Evolutionary conservation across 257 asterid species (phyloP).

Genomic region (Linaria vulgaris): DNA sequence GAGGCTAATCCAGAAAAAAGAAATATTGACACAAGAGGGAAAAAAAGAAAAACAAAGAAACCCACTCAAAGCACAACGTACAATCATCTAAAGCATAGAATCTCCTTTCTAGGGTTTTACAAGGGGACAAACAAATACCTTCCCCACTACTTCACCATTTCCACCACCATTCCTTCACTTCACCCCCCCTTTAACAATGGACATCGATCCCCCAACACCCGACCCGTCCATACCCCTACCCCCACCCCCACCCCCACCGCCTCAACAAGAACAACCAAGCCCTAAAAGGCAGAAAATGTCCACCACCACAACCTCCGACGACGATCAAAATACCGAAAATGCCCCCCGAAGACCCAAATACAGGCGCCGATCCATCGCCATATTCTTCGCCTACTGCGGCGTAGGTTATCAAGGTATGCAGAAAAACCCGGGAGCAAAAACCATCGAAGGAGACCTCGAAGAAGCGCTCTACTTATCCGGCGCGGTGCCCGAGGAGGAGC

Average conservation of each 20-base stretch:
- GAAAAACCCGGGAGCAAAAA: slow-evolving; percentile 95
- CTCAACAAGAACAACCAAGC: slow-evolving; percentile 38
- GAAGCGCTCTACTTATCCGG: slow-evolving; percentile 78
- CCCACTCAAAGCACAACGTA: too few relatives aligned
- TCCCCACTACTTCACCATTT: too few relatives aligned
- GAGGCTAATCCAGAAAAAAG: too few relatives aligned
- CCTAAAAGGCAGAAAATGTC: slow-evolving; percentile 80
- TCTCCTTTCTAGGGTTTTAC: too few relatives aligned
- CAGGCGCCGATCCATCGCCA: slow-evolving; percentile 91
- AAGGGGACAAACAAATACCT: too few relatives aligned
- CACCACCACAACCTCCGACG: slow-evolving; percentile 55
- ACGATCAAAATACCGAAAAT: slow-evolving; percentile 42
- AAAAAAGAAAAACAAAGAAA: too few relatives aligned
- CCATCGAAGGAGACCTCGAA: slow-evolving; percentile 95
- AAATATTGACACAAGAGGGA: too few relatives aligned
- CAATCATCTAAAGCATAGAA: too few relatives aligned
- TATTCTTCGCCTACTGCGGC: slow-evolving; percentile 91
- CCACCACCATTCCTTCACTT: too few relatives aligned
- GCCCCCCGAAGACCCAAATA: slow-evolving; percentile 45
- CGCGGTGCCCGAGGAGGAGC: slow-evolving; percentile 78
- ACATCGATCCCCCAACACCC: slow-evolving; percentile 1
- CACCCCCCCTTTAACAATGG: too few relatives aligned
- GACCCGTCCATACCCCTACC: slow-evolving; percentile 19
- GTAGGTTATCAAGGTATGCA: slow-evolving; percentile 99
- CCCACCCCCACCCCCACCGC: slow-evolving; percentile 28